Conservation (phyloP, 805 yeast genomes). For the Saturnispora ahearnii region DNA sequence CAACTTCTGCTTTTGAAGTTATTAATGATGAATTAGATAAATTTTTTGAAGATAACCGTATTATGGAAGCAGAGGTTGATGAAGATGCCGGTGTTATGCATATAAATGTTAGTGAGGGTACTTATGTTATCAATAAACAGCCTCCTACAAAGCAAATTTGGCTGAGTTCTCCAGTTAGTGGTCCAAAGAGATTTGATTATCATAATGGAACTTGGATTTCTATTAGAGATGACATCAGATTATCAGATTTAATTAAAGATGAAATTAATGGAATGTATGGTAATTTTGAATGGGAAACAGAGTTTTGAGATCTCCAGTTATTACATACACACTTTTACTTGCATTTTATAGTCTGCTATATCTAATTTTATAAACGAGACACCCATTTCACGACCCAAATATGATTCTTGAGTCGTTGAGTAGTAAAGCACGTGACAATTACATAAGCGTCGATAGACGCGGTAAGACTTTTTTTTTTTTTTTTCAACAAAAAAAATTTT, state of each 20-base stretch:
- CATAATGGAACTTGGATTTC: conserved; percentile 72
- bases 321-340: not conserved
- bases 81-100: conserved; percentile 76
- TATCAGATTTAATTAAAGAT: conserved; percentile 37
- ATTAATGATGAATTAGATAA: conserved; percentile 60
- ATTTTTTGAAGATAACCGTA: conserved; percentile 42
- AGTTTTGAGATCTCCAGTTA: conserved; percentile 1
- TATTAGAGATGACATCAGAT: conserved; percentile 49
- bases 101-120: conserved; percentile 62
- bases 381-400: too few species aligned
- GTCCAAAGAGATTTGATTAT: conserved; percentile 81
- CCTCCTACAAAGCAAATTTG: conserved; percentile 97
- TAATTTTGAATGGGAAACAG: conserved; percentile 16
- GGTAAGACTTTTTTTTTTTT: not conserved
- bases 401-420: too few species aligned
- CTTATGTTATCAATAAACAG: conserved; percentile 90
- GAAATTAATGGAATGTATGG: conserved; percentile 36
- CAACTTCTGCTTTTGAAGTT: conserved; percentile 63
- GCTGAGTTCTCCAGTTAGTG: conserved; percentile 89
- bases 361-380: not conserved
- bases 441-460: conserved; percentile 3
- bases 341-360: not conserved
- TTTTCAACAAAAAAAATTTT: conserved; percentile 1
- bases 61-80: conserved; percentile 59
- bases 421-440: too few species aligned